Conservation (phyloP, 2,329 filamentous ascomycete species). For the Fusarium brachygibbosum region DNA sequence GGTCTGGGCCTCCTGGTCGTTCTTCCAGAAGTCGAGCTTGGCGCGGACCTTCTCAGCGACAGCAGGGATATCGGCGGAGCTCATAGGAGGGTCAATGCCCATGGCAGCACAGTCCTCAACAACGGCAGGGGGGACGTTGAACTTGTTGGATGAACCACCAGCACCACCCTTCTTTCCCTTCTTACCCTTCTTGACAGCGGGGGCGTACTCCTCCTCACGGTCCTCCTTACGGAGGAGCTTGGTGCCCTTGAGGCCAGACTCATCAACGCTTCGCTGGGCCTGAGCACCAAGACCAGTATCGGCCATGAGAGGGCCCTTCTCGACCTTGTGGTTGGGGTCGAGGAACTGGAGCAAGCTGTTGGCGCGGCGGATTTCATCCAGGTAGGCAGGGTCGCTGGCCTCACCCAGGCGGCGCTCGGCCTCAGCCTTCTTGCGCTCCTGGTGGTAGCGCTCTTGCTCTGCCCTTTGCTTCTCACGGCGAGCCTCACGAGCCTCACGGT, state of each 20-base stretch:
- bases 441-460: conserved; percentile 80
- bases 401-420: conserved; percentile 83
- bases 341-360: conserved; percentile 92
- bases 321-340: conserved; percentile 78
- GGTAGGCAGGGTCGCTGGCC: conserved; percentile 87
- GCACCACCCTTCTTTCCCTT: conserved; percentile 77
- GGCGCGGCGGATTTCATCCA: conserved; percentile 91
- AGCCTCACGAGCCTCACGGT: conserved; percentile 84
- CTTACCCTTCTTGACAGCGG: conserved; percentile 87
- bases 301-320: conserved; percentile 74
- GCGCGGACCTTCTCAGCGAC: conserved; percentile 90
- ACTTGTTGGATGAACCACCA: conserved; percentile 67
- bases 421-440: conserved; percentile 80
- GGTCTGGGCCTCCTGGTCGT: conserved; percentile 89
- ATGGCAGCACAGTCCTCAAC: conserved; percentile 91
- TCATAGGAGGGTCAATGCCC: conserved; percentile 89
- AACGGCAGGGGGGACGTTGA: conserved; percentile 90
- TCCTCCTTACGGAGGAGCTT: conserved; percentile 88
- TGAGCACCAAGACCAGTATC: conserved; percentile 82
- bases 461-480: conserved; percentile 82
- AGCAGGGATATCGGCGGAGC: conserved; percentile 82
- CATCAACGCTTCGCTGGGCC: conserved; percentile 86
- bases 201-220: conserved; percentile 87
- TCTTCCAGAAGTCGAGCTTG: conserved; percentile 93
- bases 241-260: conserved; percentile 85